Conservation (phyloP, 1,284 basidiomycete species). For the Cronartium quercuum region DNA sequence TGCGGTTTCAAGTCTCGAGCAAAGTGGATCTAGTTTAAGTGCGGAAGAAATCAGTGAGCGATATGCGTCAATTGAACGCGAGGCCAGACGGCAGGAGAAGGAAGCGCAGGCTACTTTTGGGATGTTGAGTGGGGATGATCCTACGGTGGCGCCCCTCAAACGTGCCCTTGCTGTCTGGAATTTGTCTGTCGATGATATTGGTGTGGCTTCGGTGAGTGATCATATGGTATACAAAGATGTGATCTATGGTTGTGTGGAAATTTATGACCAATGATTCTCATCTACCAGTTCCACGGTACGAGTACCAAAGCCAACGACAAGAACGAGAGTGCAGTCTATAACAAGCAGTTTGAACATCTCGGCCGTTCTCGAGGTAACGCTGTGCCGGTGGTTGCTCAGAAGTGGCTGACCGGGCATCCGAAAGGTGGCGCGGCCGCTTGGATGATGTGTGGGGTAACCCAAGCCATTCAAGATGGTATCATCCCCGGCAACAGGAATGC, state of each 20-base stretch:
- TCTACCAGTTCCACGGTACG: slow-evolving; percentile 84
- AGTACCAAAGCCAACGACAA: slow-evolving; percentile 97
- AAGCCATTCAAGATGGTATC: slow-evolving; percentile 75
- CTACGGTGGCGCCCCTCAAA: slow-evolving; percentile 78
- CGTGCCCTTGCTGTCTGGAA: slow-evolving; percentile 95
- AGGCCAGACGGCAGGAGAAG: slow-evolving; percentile 81
- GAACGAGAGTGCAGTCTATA: slow-evolving; percentile 96
- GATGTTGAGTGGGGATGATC: slow-evolving; percentile 83
- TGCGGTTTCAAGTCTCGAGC: slow-evolving; percentile 61
- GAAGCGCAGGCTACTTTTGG: slow-evolving; percentile 82
- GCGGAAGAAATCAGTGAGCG: slow-evolving; percentile 67
- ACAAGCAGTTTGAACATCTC: slow-evolving; percentile 80
- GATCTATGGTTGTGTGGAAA: too few relatives aligned
- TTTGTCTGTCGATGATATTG: slow-evolving; percentile 80
- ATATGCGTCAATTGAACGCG: slow-evolving; percentile 73
- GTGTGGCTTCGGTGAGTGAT: slow-evolving; percentile 51
- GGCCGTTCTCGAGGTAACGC: slow-evolving; percentile 86
- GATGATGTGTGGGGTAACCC: slow-evolving; percentile 89
- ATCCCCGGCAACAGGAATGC: slow-evolving; percentile 95
- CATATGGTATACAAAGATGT: slow-evolving; percentile 52
- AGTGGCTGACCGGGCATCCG: slow-evolving; percentile 88
- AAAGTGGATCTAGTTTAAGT: slow-evolving; percentile 56
- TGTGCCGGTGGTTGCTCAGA: slow-evolving; percentile 92
- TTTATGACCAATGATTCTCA: slow-evolving; percentile 16
- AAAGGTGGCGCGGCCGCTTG: slow-evolving; percentile 97